Evolutionary conservation across 2,329 filamentous ascomycete species (phyloP).

Genomic region (Thielaviopsis populi): DNA sequence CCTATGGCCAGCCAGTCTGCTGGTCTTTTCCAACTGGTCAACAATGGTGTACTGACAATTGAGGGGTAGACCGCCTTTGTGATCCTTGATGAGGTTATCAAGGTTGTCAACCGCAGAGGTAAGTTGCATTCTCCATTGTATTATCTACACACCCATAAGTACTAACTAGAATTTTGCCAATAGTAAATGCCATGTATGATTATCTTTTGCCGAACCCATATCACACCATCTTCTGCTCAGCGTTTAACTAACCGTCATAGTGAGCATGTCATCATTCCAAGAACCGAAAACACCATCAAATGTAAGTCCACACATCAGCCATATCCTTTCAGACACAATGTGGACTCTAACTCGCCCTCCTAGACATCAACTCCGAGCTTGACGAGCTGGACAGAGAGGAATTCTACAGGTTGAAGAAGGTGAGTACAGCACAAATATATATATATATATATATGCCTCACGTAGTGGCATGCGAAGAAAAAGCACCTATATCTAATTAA

Average conservation of each 20-base stretch:
- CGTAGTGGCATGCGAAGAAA: neutral
- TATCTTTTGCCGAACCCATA: neutral
- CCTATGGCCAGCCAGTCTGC: neutral
- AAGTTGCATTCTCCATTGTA: conserved; percentile 21
- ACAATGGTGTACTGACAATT: neutral
- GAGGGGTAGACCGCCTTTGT: conserved; percentile 69
- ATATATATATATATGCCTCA: no score
- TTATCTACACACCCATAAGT: neutral
- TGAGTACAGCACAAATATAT: conserved; percentile 17
- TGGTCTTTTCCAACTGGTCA: neutral
- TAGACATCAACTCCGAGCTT: conserved; percentile 92
- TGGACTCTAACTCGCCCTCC: neutral
- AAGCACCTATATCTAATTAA: neutral
- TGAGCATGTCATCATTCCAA: conserved; percentile 89
- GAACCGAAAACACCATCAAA: conserved; percentile 99
- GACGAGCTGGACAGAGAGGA: conserved; percentile 96
- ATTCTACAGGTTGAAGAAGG: conserved; percentile 93
- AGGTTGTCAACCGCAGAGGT: conserved; percentile 94
- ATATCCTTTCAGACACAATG: neutral
- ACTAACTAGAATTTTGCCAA: conserved; percentile 19
- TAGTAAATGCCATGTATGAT: conserved; percentile 78
- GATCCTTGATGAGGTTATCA: conserved; percentile 96
- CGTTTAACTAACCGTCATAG: conserved; percentile 42
- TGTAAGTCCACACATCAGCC: conserved; percentile 42
- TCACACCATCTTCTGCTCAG: no score